Base-by-base conservation (phyloP, 164 flowering plant species). In the Nymphaea thermarum region DNA sequence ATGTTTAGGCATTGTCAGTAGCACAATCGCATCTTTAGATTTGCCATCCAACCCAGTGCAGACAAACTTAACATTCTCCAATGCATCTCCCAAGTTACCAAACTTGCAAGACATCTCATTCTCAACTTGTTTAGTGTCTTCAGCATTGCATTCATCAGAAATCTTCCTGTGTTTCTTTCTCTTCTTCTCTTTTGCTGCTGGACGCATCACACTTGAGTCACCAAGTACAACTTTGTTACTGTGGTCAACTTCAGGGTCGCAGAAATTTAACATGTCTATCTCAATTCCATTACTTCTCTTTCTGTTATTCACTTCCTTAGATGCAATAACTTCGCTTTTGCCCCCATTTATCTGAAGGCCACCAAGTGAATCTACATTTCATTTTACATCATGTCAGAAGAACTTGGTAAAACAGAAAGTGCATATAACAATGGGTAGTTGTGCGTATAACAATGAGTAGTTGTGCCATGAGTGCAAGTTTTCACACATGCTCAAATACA, bases 181-280 rank as follows among this genome's bases (percentile, higher is more conserved):
- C 71, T 72, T 76, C 62, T 72, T 67, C 43, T 74, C 76, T 71
- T 81, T 80, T 43, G 68, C 65, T 68, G 76, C 77, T 25, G 60
- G 53, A 42, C 36, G 36, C 36, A 25, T 25, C 36, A 25, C 36
- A 25, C 36, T 25, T 25, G 18, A 36, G 17, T 25, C 43, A 8
- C 41, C 61, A 41, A 51, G n/a, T n/a, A 53, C n/a, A 18, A 5
- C 3, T 60, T 17, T 43, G 42, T 41, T 41, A 6, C 57, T 60
- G 51, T 5, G 12, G n/a, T 66, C 62, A 4, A 60, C 12, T 12
- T 18, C 41, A 43, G 43, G 57, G 4, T 47, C 36, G 25, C 25
- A 25, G 41, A 43, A 66, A 17, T 55, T 60, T 4, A 25, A 3
- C 7, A 47, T 47, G 2, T 6, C 12, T 7, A 6, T 4, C 55